Conservation (phyloP, 2,329 filamentous ascomycete genomes). For the Acrocalymma vagum region DNA sequence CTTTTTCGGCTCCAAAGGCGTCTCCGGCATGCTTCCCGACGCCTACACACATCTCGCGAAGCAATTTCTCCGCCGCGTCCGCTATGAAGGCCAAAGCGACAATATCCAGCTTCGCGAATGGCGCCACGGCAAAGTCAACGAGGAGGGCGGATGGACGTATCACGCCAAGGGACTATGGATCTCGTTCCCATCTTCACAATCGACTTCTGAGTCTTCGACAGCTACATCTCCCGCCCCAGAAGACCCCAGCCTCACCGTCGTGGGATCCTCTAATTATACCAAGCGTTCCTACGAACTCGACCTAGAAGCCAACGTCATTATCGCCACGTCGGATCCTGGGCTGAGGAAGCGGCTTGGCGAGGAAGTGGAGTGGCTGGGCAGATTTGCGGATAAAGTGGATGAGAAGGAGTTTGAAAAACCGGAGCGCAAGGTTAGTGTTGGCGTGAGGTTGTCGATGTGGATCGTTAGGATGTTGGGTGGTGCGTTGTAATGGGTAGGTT, state of each 20-base stretch:
- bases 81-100: slow-evolving; percentile 60
- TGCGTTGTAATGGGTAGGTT: slow-evolving; percentile 79
- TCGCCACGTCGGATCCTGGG: slow-evolving; percentile 79
- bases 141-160: slow-evolving; percentile 92
- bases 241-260: slow-evolving; percentile 78
- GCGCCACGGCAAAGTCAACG: slow-evolving; percentile 80
- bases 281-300: slow-evolving; percentile 92
- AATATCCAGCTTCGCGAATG: slow-evolving; percentile 85
- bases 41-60: slow-evolving; percentile 91
- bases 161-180: slow-evolving; percentile 97
- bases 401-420: slow-evolving; percentile 80
- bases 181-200: slow-evolving; percentile 64
- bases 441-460: slow-evolving; percentile 92
- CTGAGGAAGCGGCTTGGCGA: slow-evolving; percentile 77
- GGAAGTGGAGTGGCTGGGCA: slow-evolving; percentile 82
- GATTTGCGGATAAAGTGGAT: slow-evolving; percentile 73
- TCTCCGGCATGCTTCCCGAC: slow-evolving; percentile 88
- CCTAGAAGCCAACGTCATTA: slow-evolving; percentile 85
- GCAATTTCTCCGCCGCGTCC: slow-evolving; percentile 75
- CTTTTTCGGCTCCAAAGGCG: slow-evolving; percentile 87
- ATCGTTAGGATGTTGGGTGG: slow-evolving; percentile 87
- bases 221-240: slow-evolving; percentile 55
- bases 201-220: slow-evolving; percentile 43
- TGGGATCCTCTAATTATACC: slow-evolving; percentile 96
- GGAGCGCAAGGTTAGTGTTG: slow-evolving; percentile 84